Base-by-base conservation (phyloP, 768 basidiomycete genomes). In the Pholiota conissans region DNA sequence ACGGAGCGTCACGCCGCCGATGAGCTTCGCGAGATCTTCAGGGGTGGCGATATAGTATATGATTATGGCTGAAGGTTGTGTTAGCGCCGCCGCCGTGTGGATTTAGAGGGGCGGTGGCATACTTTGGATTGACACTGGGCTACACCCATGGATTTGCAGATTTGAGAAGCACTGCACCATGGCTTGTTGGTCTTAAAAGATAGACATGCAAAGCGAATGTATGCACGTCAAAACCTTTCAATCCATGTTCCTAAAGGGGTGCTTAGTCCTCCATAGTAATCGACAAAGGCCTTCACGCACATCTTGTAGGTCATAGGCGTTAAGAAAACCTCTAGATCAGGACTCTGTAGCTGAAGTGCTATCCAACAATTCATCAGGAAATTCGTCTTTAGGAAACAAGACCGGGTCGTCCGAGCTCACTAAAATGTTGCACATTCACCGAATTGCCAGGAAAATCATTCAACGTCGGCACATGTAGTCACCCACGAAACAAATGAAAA, bases 371-470 rank as follows among this genome's bases (percentile, higher is more conserved):
- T 70, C 69, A 40, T 73, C 69, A 9, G 72, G 69, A 57, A 67
- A 78, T 49, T 76, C 66, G 1, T 58, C 60, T 5, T 65, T 56
- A 3, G 79, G 76, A 65, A 85, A 85, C 2, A 86, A 64, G 10
- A 61, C 63, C 1, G 78, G 77, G 56, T 87, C 82, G 56, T 79
- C 78, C 4, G 82, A 78, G 13, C 85, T 81, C 39, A 84, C 68
- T n/a, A n/a, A 62, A 89, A 87, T 1, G 84, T 86, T 27, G 78
- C 83, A 4, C 80, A 74, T 68, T 87, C 86, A 13, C 74, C 79
- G 30, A 79, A 72, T 79, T 81, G 58, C n/a, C n/a, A n/a, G n/a
- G n/a, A n/a, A n/a, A n/a, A n/a, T n/a, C n/a, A n/a, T n/a, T n/a
- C n/a, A n/a, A n/a, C n/a, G n/a, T n/a, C n/a, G n/a, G n/a, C n/a